These are phyloP conservation scores for Daldinia grandis DNA, from an alignment of 495 filamentous ascomycete species.

Conservation along the genomic window DNA sequence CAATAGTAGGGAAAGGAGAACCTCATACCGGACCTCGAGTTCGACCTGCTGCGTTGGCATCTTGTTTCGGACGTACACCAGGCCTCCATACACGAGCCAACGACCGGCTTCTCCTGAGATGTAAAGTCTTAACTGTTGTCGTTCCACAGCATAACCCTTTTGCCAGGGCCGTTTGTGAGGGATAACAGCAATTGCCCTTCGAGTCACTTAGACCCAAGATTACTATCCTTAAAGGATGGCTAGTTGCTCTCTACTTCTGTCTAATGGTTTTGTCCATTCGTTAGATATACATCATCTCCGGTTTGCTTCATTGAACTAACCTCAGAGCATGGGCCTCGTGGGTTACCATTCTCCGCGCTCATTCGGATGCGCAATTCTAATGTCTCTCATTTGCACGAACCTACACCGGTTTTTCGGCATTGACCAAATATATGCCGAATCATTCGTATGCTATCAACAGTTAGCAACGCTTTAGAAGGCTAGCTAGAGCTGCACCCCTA, in stretches of 20 bases:
- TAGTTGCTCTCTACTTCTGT: not conserved
- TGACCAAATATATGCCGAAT: not conserved
- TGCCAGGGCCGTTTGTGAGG: constrained; percentile 9
- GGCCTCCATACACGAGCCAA: not conserved
- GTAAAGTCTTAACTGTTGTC: not conserved
- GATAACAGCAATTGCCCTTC: constrained; percentile 13
- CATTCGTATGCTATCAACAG: not conserved
- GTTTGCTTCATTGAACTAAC: not conserved
- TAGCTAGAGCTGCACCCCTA: not conserved
- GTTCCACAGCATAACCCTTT: constrained; percentile 28
- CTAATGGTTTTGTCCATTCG: not conserved
- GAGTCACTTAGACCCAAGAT: not conserved
- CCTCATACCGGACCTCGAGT: constrained; percentile 1
- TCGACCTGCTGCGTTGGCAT: not conserved
- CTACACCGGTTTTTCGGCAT: not conserved
- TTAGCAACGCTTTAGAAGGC: not conserved
- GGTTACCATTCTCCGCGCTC: not conserved
- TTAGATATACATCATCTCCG: not conserved
- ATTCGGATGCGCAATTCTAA: not conserved
- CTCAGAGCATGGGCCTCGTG: not conserved
- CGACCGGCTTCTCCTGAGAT: constrained; percentile 7
- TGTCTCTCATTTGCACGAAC: not conserved
- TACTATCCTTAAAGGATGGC: constrained; percentile 14
- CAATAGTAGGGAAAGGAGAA: not conserved
- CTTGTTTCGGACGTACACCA: constrained; percentile 1